phyloP scores from a whole-genome alignment of 805 yeast species.

The Kodamaea restingae region DNA sequence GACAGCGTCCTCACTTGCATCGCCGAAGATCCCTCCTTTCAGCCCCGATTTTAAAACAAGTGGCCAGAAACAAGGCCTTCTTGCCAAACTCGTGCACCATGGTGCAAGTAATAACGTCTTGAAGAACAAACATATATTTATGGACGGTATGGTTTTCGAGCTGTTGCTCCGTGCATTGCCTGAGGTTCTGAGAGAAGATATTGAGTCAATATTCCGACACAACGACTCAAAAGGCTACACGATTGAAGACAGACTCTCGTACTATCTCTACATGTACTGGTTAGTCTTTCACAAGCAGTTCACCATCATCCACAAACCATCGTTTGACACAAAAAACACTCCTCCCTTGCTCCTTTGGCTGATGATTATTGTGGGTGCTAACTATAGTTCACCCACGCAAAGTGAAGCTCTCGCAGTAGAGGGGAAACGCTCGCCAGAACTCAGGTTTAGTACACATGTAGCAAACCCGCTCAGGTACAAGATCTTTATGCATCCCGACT shows the following conservation, averaged over 20 bases:
- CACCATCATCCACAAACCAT: slow-evolving; percentile 25
- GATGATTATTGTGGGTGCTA: slow-evolving; percentile 57
- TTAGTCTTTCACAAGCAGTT: slow-evolving; percentile 54
- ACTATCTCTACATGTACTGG: slow-evolving; percentile 49
- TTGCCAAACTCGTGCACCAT: slow-evolving; percentile 17
- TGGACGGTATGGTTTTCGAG: slow-evolving; percentile 36
- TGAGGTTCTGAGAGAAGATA: slow-evolving; percentile 18
- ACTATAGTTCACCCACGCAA: slow-evolving; percentile 25
- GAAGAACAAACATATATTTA: slow-evolving; percentile 32
- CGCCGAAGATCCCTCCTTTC: slow-evolving; percentile 5
- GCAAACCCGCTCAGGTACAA: slow-evolving; percentile 63
- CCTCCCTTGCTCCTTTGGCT: slow-evolving; percentile 50
- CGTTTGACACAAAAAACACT: slow-evolving; percentile 46
- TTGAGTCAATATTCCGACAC: slow-evolving; percentile 26
- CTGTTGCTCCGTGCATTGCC: slow-evolving; percentile 30
- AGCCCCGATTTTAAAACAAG: slow-evolving; percentile 5
- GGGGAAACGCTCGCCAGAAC: slow-evolving; percentile 27
- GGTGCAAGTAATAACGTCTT: slow-evolving; percentile 20
- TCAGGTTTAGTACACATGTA: slow-evolving; percentile 42
- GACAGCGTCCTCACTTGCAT: slow-evolving; percentile 6
- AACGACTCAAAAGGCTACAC: slow-evolving; percentile 18
- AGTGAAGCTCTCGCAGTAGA: slow-evolving; percentile 16
- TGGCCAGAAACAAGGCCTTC: slow-evolving; percentile 8
- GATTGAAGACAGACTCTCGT: slow-evolving; percentile 32
- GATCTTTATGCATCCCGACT: slow-evolving; percentile 66